A percentile compares a stretch with the other conserved stretches of the same genome.
Conservation (phyloP, 83 land plant genomes). For the Diphasiastrum complanatum region DNA sequence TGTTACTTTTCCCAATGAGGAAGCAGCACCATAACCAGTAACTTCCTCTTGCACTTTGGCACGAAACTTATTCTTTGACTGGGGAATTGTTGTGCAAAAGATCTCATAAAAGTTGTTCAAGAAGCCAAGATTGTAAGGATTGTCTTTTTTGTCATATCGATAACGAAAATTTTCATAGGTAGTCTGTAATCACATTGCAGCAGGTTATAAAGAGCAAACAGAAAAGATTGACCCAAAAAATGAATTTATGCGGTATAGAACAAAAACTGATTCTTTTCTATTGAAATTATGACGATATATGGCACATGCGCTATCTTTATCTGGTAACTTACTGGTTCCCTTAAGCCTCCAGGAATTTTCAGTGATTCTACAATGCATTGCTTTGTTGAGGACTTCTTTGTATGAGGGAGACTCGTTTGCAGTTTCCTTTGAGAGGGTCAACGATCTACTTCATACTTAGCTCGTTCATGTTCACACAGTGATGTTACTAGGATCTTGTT, state of each 20-base stretch:
- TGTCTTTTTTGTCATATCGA: conserved; percentile 55
- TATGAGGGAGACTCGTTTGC: too few relatives aligned
- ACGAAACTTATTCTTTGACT: conserved; percentile 53
- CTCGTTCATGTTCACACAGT: too few relatives aligned
- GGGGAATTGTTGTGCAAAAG: conserved; percentile 36
- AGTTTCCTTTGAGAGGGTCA: too few relatives aligned
- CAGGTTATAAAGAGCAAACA: too few relatives aligned
- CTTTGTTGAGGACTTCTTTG: too few relatives aligned
- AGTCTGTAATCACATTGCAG: conserved; percentile 41
- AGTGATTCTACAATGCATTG: too few relatives aligned
- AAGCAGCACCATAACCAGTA: background rate
- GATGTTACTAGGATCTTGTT: too few relatives aligned
- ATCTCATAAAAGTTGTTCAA: conserved; percentile 37
- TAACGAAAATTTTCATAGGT: conserved; percentile 87
- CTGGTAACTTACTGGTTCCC: too few relatives aligned
- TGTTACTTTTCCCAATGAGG: conserved; percentile 3
- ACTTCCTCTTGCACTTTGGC: conserved; percentile 37
- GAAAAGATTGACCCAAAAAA: background rate
- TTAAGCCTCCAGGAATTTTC: too few relatives aligned
- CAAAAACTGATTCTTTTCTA: background rate
- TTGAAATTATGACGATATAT: background rate
- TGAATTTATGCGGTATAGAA: background rate
- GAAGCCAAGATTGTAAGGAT: conserved; percentile 61
- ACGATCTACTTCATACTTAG: too few relatives aligned
- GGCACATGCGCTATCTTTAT: background rate